phyloP scores from a whole-genome alignment of 1,284 basidiomycete genomes.

The Puccinia hordei region DNA sequence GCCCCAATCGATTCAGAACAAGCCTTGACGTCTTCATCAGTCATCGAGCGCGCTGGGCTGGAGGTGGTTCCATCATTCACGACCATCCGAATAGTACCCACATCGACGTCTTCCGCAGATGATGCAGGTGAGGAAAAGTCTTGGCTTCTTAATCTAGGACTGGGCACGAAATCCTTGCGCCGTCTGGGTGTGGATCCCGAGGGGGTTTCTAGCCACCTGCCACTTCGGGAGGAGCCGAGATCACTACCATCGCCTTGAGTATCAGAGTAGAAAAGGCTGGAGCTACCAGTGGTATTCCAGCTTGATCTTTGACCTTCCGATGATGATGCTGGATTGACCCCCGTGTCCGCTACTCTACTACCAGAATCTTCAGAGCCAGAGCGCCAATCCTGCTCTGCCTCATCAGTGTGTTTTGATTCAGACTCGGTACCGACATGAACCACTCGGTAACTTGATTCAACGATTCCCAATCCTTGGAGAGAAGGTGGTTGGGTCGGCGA shows the following conservation, averaged over 20 bases:
- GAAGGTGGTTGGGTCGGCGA: conserved; percentile 1
- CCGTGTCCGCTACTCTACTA: not conserved
- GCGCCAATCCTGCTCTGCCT: not conserved
- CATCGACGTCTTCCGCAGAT: conserved; percentile 26
- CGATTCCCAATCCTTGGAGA: conserved; percentile 33
- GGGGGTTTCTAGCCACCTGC: conserved; percentile 31
- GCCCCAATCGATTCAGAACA: conserved; percentile 46
- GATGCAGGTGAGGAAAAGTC: conserved; percentile 9
- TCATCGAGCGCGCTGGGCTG: conserved; percentile 10
- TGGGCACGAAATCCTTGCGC: conserved; percentile 34
- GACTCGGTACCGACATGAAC: conserved; percentile 32
- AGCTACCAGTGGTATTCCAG: conserved; percentile 48
- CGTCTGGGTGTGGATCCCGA: conserved; percentile 35
- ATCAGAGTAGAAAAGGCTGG: conserved; percentile 47
- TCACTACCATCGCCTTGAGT: conserved; percentile 47
- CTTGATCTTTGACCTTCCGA: conserved; percentile 42
- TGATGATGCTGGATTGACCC: conserved; percentile 14
- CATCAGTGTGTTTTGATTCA: not conserved
- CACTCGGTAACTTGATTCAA: conserved; percentile 28
- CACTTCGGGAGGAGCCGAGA: conserved; percentile 35
- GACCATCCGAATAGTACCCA: conserved; percentile 45
- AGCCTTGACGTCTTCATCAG: conserved; percentile 33
- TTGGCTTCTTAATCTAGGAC: not conserved
- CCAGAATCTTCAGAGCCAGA: conserved; percentile 12
- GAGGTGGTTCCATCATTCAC: conserved; percentile 16